Conservation (phyloP, 345 rosid species). For the Mangifera indica region DNA sequence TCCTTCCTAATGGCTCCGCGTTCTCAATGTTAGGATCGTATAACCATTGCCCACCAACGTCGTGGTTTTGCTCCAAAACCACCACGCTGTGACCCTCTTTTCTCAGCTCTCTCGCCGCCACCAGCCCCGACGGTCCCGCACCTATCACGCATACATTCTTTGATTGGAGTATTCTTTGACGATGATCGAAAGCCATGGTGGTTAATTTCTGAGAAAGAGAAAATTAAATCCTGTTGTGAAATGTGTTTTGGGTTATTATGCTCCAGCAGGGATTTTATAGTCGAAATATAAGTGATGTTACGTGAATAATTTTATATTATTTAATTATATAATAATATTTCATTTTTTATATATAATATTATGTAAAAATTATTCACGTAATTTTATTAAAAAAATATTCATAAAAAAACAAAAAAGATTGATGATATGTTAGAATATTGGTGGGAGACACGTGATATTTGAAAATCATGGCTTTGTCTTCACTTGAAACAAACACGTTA, state of each 20-base stretch:
- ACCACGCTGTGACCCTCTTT: slow-evolving; percentile 78
- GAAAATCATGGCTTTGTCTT: slow-evolving; percentile 25
- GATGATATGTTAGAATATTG: too few species aligned
- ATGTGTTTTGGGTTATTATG: not conserved
- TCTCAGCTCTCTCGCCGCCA: slow-evolving; percentile 78
- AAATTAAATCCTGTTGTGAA: not conserved
- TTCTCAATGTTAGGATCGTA: slow-evolving; percentile 55
- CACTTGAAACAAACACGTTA: not conserved
- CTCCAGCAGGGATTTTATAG: not conserved
- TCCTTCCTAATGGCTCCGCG: slow-evolving; percentile 58
- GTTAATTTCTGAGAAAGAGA: not conserved
- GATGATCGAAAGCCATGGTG: slow-evolving; percentile 44
- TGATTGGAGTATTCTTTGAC: slow-evolving; percentile 7
- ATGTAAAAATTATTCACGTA: too few species aligned
- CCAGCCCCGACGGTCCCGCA: slow-evolving; percentile 90
- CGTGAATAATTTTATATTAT: too few species aligned
- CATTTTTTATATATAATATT: too few species aligned
- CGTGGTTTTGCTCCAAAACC: slow-evolving; percentile 79
- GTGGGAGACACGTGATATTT: slow-evolving; percentile 36
- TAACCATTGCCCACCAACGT: slow-evolving; percentile 92
- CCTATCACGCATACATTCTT: slow-evolving; percentile 87
- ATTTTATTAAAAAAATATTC: too few species aligned
- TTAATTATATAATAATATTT: too few species aligned
- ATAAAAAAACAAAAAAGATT: too few species aligned
- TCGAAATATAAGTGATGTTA: too few species aligned